These are phyloP conservation scores for Suillus tomentosus DNA, from an alignment of 768 basidiomycete genomes.

Conservation along the genomic window DNA sequence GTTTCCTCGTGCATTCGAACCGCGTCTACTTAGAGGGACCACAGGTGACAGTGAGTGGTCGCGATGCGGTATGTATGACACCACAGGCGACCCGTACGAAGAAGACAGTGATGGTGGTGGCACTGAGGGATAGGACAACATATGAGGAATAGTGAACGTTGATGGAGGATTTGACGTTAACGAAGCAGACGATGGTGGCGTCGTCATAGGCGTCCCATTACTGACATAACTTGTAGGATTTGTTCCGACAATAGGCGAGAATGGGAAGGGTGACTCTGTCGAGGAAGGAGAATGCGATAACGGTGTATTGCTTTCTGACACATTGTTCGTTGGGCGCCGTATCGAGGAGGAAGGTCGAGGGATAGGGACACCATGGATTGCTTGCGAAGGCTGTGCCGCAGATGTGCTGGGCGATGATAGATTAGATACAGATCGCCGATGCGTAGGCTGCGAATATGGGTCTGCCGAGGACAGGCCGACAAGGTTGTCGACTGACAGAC, in stretches of 20 bases:
- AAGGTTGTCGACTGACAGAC: conserved; percentile 76
- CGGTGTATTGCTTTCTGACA: conserved; percentile 60
- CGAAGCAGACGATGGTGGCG: conserved; percentile 68
- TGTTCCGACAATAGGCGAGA: conserved; percentile 59
- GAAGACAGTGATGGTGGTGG: conserved; percentile 82
- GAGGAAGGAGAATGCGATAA: conserved; percentile 68
- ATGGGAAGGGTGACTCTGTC: conserved; percentile 66
- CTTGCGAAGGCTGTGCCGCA: conserved; percentile 29
- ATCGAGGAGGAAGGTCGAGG: conserved; percentile 70
- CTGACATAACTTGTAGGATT: conserved; percentile 58
- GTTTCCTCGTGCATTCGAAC: conserved; percentile 43
- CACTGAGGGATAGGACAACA: conserved; percentile 77
- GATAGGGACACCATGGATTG: conserved; percentile 67
- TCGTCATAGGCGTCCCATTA: conserved; percentile 66
- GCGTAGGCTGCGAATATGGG: conserved; percentile 71
- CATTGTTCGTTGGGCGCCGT: conserved; percentile 50
- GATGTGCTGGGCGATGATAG: conserved; percentile 33
- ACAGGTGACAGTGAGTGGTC: conserved; percentile 52
- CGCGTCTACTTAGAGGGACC: conserved; percentile 56
- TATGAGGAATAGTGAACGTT: conserved; percentile 33
- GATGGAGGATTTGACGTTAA: conserved; percentile 43
- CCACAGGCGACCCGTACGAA: conserved; percentile 71
- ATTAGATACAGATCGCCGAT: conserved; percentile 52
- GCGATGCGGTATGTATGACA: conserved; percentile 46
- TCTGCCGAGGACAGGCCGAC: conserved; percentile 70